Evolutionary conservation across 176 grass and related monocot species (phyloP), one percentile per base, ranked within the genome.

Genomic region (Oryza glaberrima): DNA sequence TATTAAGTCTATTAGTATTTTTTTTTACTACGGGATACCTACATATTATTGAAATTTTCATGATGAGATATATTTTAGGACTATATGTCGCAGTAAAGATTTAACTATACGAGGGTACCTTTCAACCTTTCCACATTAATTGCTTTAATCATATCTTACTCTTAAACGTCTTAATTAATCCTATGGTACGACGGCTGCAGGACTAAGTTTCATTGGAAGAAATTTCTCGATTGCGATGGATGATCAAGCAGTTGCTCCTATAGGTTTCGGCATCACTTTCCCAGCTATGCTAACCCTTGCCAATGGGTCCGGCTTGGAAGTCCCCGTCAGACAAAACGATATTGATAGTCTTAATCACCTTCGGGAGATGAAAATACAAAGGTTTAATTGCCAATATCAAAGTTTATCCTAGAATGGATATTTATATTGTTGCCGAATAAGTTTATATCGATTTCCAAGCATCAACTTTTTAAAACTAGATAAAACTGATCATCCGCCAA

Each of bases 221-320:
- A 94, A 92, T 82, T 84, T 92, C 14, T 86, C 82, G 0, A 16
- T 81, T 51, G 73, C 82, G 72, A 84, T 90, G 80, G 43, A 87
- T 80, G 64, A 82, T 44, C 36, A 90, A 7, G 73, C 74, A 22
- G 36, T 16, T 79, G 80, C 87, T 77, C 94, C 94, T 70, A 40
- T 92, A 63, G 94, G 94, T 45, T 97, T 97, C 69, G 83, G 77
- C 52, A 82, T 94, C 75, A 97, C 81, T 75, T 92, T 97, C 70
- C 72, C 92, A 38, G 69, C 82, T 60, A 87, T 97, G 63, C 58
- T 97, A 48, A 79, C 64, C 70, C 85, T 84, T 36, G 94, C 90
- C 77, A 85, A 34, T 43, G 83, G 84, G 9, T 83, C 88, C 72
- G 89, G 87, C 58, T 78, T 94, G 26, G 58, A 92, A 17, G 4